Base-by-base conservation (phyloP, 768 basidiomycete species). In the Rhizopogon vesiculosus region DNA sequence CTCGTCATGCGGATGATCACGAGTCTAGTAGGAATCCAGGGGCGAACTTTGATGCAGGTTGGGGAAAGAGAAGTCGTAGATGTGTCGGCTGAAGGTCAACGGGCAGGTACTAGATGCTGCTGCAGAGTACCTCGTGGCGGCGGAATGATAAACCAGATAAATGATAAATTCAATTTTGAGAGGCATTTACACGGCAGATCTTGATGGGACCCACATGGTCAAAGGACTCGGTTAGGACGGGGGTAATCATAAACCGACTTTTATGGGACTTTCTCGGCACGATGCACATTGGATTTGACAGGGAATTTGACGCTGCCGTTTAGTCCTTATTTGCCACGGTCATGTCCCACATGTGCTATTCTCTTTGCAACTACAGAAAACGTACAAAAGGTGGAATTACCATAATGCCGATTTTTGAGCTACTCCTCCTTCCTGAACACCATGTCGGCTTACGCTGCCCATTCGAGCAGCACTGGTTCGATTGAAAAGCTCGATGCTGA, bases 381-480 rank as follows among this genome's bases (percentile, higher is more conserved):
- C 46, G 31, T 48, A 48, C 46, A 48, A 48, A 48, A 48, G 46
- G 31, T 31, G 46, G 18, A 1, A 5, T 1, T 3, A 15, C 2
- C 19, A 22, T 1, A 13, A 48, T 48, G 46, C 6, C 0, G 31
- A 33, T 33, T 12, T 33, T 10, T 5, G 7, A 5, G 15, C 29
- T 22, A 12, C 13, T 19, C 5, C 8, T 45, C 25, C 51, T 40
- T 52, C 28, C 16, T 19, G 6, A 13, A 13, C 46, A 45, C 45
- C 35, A 69, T 69, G 68, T 64, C 64, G 2, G 45, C 29, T 29
- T 7, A 45, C n/a, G 51, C 56, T 56, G 60, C 54, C 40, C 63
- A 60, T 6, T 61, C 31, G 25, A 58, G 57, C 19, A 64, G 65
- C 39, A 15, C 48, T 22, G 53, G 51, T 56, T 71, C 56, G 0